Conservation (phyloP, 495 filamentous ascomycete species). For the Penicillium cinerascens region DNA sequence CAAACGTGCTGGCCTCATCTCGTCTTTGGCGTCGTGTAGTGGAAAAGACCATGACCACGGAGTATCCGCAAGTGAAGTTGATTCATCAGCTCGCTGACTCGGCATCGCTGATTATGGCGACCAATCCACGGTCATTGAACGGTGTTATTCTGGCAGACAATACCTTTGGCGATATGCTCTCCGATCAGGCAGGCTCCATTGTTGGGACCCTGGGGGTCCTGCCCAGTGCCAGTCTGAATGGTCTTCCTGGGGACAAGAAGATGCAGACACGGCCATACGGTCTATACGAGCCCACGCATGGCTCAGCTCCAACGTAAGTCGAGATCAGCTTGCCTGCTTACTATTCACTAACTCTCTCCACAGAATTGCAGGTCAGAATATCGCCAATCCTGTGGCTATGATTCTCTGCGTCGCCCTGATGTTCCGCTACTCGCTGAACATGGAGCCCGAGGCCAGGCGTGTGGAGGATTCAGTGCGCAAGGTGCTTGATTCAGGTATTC, state of each 20-base stretch:
- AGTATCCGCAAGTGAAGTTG: constrained; percentile 47
- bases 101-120: constrained; percentile 47
- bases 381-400: constrained; percentile 69
- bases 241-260: constrained; percentile 34
- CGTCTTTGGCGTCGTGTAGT: constrained; percentile 48
- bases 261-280: constrained; percentile 36
- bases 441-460: constrained; percentile 65
- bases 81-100: constrained; percentile 50
- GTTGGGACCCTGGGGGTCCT: constrained; percentile 48
- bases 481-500: constrained; percentile 69
- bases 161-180: constrained; percentile 52
- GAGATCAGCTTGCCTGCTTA: background rate
- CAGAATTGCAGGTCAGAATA: constrained; percentile 37
- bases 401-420: constrained; percentile 89
- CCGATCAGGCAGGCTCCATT: constrained; percentile 48
- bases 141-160: constrained; percentile 50
- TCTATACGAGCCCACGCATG: constrained; percentile 42
- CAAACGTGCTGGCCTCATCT: constrained; percentile 50
- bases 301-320: constrained; percentile 39
- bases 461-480: constrained; percentile 78
- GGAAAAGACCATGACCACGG: constrained; percentile 39
- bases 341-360: background rate
- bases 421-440: constrained; percentile 81
- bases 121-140: constrained; percentile 46
- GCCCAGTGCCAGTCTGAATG: constrained; percentile 48